Conservation (phyloP, 1,284 basidiomycete species). For the Leucoagaricus sp. region DNA sequence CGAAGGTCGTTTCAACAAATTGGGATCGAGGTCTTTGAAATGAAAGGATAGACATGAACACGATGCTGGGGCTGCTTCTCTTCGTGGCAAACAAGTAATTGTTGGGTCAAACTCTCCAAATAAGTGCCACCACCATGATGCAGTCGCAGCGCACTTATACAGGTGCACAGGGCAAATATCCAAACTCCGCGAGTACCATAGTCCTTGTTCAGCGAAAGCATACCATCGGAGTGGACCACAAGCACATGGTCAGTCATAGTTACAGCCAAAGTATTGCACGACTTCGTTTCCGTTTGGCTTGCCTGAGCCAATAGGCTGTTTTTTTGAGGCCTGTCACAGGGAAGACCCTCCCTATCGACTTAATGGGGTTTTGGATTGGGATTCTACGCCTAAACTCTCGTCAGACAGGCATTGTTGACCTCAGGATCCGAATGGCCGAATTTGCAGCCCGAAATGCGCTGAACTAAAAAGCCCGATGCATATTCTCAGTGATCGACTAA, state of each 20-base stretch:
- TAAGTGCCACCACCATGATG: slow-evolving; percentile 1
- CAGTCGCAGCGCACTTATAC: not conserved
- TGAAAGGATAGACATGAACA: slow-evolving; percentile 9
- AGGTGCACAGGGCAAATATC: not conserved
- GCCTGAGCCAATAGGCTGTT: slow-evolving; percentile 14
- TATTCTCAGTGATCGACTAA: not conserved
- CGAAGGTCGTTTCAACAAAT: slow-evolving; percentile 5
- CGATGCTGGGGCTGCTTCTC: slow-evolving; percentile 13
- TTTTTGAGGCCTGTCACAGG: not conserved
- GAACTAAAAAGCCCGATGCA: not conserved
- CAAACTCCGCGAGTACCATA: slow-evolving; percentile 9
- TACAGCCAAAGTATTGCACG: slow-evolving; percentile 3
- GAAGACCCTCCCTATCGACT: too few species aligned
- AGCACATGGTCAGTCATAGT: not conserved
- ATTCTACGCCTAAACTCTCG: not conserved
- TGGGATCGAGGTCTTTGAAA: slow-evolving; percentile 4
- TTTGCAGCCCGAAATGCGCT: not conserved
- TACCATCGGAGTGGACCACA: not conserved
- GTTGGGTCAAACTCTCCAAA: slow-evolving; percentile 7
- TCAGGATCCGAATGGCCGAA: not conserved
- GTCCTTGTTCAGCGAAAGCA: not conserved
- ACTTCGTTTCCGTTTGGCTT: slow-evolving; percentile 20
- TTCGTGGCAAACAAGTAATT: slow-evolving; percentile 6
- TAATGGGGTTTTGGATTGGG: too few species aligned
- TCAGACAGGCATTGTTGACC: too few species aligned